Base-by-base conservation (phyloP, 2,329 filamentous ascomycete species). In the Cylindrodendrum hubeiense region DNA sequence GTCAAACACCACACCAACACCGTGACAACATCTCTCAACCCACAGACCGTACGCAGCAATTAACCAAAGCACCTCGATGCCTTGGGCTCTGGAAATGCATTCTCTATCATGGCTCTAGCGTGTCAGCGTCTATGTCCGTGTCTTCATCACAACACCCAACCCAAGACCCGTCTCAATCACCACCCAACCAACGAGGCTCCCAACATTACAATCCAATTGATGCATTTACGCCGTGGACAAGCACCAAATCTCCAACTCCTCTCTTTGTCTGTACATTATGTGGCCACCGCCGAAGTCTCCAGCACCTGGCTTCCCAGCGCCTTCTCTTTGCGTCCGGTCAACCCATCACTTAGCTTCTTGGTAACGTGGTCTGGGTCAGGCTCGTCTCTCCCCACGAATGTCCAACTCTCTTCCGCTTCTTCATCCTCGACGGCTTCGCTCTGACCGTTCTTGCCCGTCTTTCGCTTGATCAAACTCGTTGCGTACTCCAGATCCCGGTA, bases 401-500 rank as follows among this genome's bases (percentile, higher is more conserved):
- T 98, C 95, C 95, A 98, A 76, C 91, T 93, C 77, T 97, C 94
- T 66, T 92, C 91, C 13, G 91, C 90, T 33, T 90, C 81, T 13
- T 86, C 81, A 53, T 88, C 84, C 41, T 87, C 84, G 19, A 81
- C 83, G 56, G 73, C 78, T 66, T 78, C 80, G 63, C 69, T 60
- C 15, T 77, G 68, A 4, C 71, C 78, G 60, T 83, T 90, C 79
- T 87, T 88, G 67, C 82, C 83, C 2, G 82, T 80, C 77, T 88
- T 88, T 62, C 83, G 88, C 79, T 92, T 93, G 77, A 97, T 92
- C 47, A 98, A 84, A 17, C 91, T 91, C 79, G 89, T 93, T 39
- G 96, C 95, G 74, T 98, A 98, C 77, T 98, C 96, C 60, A 98
- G 86, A 77, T 98, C 95, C 44, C 96, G 92, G 77, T 98, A 99